Percentiles rank a stretch among this genome's conserved stretches.
These are phyloP conservation scores for Vitis hybrid DNA, from an alignment of 177 flowering plant genomes.

Conservation along the genomic window DNA sequence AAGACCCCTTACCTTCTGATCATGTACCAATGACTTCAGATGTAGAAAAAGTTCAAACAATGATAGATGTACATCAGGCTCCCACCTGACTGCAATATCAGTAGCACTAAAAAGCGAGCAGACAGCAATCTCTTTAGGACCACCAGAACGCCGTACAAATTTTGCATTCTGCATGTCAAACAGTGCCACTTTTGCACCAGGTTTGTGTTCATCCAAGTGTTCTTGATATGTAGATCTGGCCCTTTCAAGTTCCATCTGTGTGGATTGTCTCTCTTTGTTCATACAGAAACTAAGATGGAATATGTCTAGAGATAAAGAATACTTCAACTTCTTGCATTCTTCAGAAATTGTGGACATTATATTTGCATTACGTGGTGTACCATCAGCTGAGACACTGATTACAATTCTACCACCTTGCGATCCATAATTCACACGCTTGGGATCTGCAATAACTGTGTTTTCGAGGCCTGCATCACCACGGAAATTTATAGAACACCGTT, in stretches of 20 bases:
- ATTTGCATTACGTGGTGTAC: slow-evolving; percentile 76
- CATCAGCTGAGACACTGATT: slow-evolving; percentile 77
- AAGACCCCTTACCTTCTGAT: slow-evolving; percentile 46
- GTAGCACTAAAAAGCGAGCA: slow-evolving; percentile 98
- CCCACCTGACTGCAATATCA: slow-evolving; percentile 90
- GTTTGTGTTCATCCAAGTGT: slow-evolving; percentile 41
- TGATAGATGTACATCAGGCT: slow-evolving; percentile 90
- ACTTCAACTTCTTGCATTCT: slow-evolving; percentile 51
- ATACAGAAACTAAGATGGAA: slow-evolving; percentile 66
- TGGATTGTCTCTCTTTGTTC: slow-evolving; percentile 85
- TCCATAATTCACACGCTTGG: slow-evolving; percentile 94
- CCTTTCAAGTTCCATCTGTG: slow-evolving; percentile 87
- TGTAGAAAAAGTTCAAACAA: slow-evolving; percentile 71
- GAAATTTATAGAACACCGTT: slow-evolving; percentile 68
- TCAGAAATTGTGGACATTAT: slow-evolving; percentile 57
- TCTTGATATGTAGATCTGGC: slow-evolving; percentile 85
- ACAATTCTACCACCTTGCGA: slow-evolving; percentile 88
- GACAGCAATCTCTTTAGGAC: slow-evolving; percentile 70
- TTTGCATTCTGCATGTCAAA: slow-evolving; percentile 96
- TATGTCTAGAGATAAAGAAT: slow-evolving; percentile 72
- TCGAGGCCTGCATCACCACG: slow-evolving; percentile 78
- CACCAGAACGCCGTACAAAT: slow-evolving; percentile 86
- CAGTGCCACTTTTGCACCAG: slow-evolving; percentile 56
- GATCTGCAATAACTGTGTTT: slow-evolving; percentile 68
- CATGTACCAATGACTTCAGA: slow-evolving; percentile 53